Conservation (phyloP, 805 yeast species). For the Metschnikowia henanensis region DNA sequence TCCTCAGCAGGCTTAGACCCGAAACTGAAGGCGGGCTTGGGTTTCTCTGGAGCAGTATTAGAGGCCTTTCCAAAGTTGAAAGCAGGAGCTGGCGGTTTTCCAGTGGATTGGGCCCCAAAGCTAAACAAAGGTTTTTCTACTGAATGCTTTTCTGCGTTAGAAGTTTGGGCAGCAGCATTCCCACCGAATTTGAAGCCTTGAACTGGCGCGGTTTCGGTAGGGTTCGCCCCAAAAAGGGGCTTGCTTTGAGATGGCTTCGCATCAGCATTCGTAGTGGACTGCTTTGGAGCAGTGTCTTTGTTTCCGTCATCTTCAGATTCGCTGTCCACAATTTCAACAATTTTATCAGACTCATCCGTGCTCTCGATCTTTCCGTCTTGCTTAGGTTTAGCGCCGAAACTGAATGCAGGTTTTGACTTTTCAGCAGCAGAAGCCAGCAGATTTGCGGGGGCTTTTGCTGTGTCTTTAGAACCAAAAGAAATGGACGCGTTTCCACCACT, state of each 20-base stretch:
- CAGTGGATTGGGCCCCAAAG: background rate
- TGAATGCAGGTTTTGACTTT: conserved; percentile 2
- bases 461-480: background rate
- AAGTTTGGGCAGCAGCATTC: too few relatives aligned
- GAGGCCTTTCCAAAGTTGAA: background rate
- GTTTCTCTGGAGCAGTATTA: background rate
- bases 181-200: too few relatives aligned
- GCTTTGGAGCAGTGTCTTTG: background rate
- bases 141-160: too few relatives aligned
- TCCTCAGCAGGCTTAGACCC: conserved; percentile 1
- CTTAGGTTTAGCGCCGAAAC: conserved; percentile 7
- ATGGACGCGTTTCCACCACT: background rate
- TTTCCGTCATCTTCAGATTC: background rate
- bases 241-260: conserved; percentile 6
- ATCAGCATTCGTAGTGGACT: background rate
- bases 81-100: background rate
- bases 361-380: background rate
- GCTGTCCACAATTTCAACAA: background rate
- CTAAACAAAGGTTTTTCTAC: background rate
- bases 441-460: background rate
- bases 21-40: conserved; percentile 6
- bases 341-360: background rate
- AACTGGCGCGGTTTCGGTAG: too few relatives aligned
- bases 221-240: too few relatives aligned
- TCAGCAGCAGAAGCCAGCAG: background rate